phyloP scores from a whole-genome alignment of 169 alveolate genomes.

The Plasmodium knowlesi region DNA sequence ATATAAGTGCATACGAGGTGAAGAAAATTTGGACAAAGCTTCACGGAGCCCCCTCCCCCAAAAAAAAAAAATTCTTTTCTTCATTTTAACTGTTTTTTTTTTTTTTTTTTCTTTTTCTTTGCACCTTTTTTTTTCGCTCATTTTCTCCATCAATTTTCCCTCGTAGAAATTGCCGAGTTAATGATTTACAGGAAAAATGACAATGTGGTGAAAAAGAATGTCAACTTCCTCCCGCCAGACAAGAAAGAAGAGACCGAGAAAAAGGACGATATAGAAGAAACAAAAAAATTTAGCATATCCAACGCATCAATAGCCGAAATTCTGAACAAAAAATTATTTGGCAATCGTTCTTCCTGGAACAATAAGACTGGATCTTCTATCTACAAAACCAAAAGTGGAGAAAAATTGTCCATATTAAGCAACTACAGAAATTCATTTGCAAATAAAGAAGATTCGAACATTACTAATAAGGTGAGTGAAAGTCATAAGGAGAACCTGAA shows the following conservation, averaged over 20 bases:
- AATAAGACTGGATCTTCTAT: neutral
- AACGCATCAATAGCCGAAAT: slow-evolving; percentile 33
- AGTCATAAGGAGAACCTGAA: slow-evolving; percentile 14
- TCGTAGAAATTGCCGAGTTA: slow-evolving; percentile 35
- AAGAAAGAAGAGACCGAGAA: neutral
- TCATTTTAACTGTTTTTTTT: neutral
- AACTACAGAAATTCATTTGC: slow-evolving; percentile 12
- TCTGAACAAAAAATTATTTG: slow-evolving; percentile 42
- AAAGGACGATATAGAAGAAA: neutral
- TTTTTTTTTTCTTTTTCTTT: too few relatives aligned
- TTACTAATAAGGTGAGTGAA: slow-evolving; percentile 15
- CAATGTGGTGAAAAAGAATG: slow-evolving; percentile 11
- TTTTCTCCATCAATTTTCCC: neutral
- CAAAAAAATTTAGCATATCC: neutral
- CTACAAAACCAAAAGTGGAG: neutral
- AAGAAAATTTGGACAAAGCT: neutral
- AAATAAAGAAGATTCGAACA: neutral
- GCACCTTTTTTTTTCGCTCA: neutral
- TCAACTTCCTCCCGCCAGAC: slow-evolving; percentile 4
- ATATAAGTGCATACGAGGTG: neutral
- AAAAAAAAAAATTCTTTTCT: neutral
- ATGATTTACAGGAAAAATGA: slow-evolving; percentile 15
- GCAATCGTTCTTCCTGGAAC: neutral
- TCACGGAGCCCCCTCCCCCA: neutral
- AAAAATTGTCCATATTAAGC: slow-evolving; percentile 3